These are phyloP conservation scores for Emericellopsis cladophorae DNA, from an alignment of 2,329 filamentous ascomycete species.

Conservation along the genomic window DNA sequence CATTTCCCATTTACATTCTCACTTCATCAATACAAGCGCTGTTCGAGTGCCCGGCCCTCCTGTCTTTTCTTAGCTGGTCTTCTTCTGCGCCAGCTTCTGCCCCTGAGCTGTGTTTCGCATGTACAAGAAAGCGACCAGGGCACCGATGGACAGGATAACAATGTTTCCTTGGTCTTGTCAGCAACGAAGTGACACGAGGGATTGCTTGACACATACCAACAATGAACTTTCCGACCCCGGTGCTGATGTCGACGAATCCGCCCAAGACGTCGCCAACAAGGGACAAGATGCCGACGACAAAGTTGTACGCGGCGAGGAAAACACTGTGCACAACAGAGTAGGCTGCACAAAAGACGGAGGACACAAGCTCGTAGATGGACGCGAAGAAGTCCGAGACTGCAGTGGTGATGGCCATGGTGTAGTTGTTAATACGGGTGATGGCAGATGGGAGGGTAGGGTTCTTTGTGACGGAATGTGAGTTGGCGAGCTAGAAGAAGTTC, in stretches of 20 bases:
- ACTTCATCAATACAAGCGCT: too few species aligned
- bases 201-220: constrained; percentile 15
- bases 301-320: constrained; percentile 18
- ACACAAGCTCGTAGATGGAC: constrained; percentile 27
- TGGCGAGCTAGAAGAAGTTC: too few species aligned
- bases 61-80: constrained; percentile 12
- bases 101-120: constrained; percentile 19
- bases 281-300: constrained; percentile 22
- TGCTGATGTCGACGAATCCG: constrained; percentile 21
- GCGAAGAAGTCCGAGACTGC: constrained; percentile 38
- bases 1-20: too few species aligned
- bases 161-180: constrained; percentile 18
- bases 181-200: not conserved
- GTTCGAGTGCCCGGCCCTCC: too few species aligned
- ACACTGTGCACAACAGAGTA: constrained; percentile 19
- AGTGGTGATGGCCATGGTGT: constrained; percentile 62
- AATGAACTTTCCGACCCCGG: constrained; percentile 25
- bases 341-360: constrained; percentile 21
- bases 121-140: constrained; percentile 18
- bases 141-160: constrained; percentile 17
- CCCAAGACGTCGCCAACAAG: constrained; percentile 19
- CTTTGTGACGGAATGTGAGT: too few species aligned
- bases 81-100: constrained; percentile 13
- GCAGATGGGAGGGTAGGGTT: too few species aligned
- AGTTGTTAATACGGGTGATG: not conserved